Evolutionary conservation across 148 eudicot species (phyloP), one percentile per base, ranked within the genome.

Genomic region (Hydrangea macrophylla): DNA sequence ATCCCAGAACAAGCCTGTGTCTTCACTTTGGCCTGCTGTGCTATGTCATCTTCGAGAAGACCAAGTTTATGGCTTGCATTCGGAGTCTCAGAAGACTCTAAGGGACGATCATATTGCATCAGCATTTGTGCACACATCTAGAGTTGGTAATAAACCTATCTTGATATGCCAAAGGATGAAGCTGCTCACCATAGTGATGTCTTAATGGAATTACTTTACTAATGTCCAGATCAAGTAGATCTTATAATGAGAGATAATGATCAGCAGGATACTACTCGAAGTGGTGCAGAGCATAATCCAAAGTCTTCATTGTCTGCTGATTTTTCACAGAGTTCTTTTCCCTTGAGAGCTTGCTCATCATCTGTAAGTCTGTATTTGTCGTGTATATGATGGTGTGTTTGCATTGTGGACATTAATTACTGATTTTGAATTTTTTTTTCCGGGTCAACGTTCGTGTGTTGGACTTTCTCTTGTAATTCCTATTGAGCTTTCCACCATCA

Each of bases 11-110:
- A 72, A 82, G 73, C 81, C 82, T 18, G 48, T 76, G n/a, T 70
- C 89, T 75, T 79, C 79, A 60, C 84, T 85, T 26, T 85, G 96
- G 90, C 88, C 81, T 13, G 73, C 85, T 71, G 86, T 84, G 78
- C 71, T 84, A 33, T 86, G 90, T 75, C 81, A 66, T 67, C 77
- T 92, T 76, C 61, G 76, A 73, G 94, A 86, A 79, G 75, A 78
- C 53, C 77, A 84, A 79, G 88, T 88, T 64, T 83, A 84, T 85
- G 81, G 74, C 54, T 67, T 37, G 35, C 69, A 64, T 72, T 58
- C 68, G 58, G 72, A 53, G 71, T 67, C 76, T 42, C 79, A 67
- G 69, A 72, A 71, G 65, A 65, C 32, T 50, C 42, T 18, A 28
- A 71, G 53, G 55, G 76, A 50, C 30, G 76, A 73, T 56, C 58